A percentile compares a stretch with the other conserved stretches of the same genome.
Conservation (phyloP, 345 rosid species). For the Hevea brasiliensis region DNA sequence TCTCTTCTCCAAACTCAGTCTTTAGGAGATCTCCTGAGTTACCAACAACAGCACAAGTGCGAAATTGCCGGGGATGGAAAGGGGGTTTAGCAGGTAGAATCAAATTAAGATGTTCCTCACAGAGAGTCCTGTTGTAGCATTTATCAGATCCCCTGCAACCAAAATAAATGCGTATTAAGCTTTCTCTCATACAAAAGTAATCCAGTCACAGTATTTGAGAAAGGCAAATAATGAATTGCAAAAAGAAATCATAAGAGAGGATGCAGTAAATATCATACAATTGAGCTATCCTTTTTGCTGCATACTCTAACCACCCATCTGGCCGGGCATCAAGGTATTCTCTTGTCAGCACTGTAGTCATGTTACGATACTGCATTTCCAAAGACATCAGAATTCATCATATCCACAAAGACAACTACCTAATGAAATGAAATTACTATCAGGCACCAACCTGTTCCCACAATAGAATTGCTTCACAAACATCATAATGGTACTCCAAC, state of each 20-base stretch:
- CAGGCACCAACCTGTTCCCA: constrained; percentile 88
- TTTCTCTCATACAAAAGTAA: not conserved
- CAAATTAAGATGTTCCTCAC: constrained; percentile 85
- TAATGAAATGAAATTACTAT: not conserved
- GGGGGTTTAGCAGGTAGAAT: constrained; percentile 89
- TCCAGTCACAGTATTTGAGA: not conserved
- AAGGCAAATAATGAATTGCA: not conserved
- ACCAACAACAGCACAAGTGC: constrained; percentile 87
- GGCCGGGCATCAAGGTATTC: constrained; percentile 91
- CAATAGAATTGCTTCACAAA: constrained; percentile 79
- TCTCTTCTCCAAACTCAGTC: constrained; percentile 83
- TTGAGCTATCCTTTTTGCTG: constrained; percentile 89
- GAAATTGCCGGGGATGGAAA: constrained; percentile 77
- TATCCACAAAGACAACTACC: constrained; percentile 9
- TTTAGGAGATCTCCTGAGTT: constrained; percentile 92
- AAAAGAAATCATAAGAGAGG: not conserved
- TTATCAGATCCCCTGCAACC: constrained; percentile 73
- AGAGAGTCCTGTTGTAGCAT: constrained; percentile 76
- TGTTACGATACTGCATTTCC: constrained; percentile 81
- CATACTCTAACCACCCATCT: constrained; percentile 94
- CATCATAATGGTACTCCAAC: constrained; percentile 81
- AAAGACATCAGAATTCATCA: constrained; percentile 27
- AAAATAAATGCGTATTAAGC: constrained; percentile 12
- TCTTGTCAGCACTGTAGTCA: constrained; percentile 93
- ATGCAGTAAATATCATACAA: constrained; percentile 48